Conservation (phyloP, 805 yeast species). For the Yarrowia sp. region DNA sequence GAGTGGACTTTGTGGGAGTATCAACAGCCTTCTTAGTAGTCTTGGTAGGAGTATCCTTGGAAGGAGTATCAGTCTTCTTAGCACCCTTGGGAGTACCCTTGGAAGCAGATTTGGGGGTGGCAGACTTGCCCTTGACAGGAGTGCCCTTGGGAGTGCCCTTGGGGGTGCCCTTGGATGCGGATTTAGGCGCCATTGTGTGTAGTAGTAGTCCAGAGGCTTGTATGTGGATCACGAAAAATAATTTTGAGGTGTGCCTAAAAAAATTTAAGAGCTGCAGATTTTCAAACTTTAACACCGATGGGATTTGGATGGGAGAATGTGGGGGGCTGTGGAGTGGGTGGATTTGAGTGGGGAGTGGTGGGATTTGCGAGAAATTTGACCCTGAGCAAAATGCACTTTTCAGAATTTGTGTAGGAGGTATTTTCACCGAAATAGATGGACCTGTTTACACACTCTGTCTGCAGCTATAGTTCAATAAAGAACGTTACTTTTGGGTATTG, state of each 20-base stretch:
- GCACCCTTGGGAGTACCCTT: slow-evolving; percentile 7
- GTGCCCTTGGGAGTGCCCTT: slow-evolving; percentile 15
- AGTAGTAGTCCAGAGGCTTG: background rate
- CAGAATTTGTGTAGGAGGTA: background rate
- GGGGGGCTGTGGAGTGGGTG: background rate
- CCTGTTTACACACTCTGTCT: too few relatives aligned
- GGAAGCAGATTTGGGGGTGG: background rate
- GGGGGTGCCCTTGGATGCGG: slow-evolving; percentile 10
- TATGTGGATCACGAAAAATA: background rate
- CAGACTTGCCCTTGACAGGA: background rate
- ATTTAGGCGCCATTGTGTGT: background rate
- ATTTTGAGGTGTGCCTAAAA: background rate
- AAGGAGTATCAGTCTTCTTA: background rate
- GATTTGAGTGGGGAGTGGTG: too few relatives aligned
- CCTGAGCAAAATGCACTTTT: too few relatives aligned
- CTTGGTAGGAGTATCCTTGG: background rate
- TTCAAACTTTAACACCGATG: slow-evolving; percentile 9
- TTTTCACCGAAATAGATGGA: background rate
- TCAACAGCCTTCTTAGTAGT: background rate
- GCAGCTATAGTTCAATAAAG: too few relatives aligned
- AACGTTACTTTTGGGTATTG: too few relatives aligned
- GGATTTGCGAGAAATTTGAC: too few relatives aligned
- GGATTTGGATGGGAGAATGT: background rate
- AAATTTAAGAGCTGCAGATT: slow-evolving; percentile 18
- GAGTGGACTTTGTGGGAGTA: background rate